Evolutionary conservation across 1,139 yeast species (phyloP).

Genomic region (Candida gigantensis): DNA sequence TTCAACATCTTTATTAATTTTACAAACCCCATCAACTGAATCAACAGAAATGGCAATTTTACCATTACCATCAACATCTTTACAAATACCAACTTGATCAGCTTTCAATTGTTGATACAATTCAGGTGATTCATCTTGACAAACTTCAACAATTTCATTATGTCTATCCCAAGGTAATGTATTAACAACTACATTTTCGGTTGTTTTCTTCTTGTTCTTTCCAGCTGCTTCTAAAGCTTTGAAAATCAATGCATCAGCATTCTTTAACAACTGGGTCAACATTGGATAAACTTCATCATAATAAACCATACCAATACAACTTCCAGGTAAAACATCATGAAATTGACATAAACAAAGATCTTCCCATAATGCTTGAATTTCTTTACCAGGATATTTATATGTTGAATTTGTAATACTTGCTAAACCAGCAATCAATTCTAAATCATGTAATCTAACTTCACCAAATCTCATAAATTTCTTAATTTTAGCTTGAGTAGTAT

Average conservation of each 20-base stretch:
- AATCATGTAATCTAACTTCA: constrained; percentile 81
- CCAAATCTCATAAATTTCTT: constrained; percentile 77
- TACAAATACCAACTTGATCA: constrained; percentile 5
- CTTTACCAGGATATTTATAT: constrained; percentile 70
- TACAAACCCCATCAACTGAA: constrained; percentile 16
- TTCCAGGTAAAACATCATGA: constrained; percentile 96
- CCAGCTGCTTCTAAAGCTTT: constrained; percentile 43
- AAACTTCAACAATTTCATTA: constrained; percentile 48
- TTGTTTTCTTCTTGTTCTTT: constrained; percentile 11
- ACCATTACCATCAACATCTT: constrained; percentile 3
- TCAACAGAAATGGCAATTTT: constrained; percentile 16
- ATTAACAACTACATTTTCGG: constrained; percentile 36
- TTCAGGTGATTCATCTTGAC: constrained; percentile 12
- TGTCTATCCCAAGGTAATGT: constrained; percentile 69
- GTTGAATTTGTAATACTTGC: constrained; percentile 55
- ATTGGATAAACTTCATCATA: constrained; percentile 87
- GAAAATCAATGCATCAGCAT: constrained; percentile 53
- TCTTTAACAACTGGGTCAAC: constrained; percentile 56
- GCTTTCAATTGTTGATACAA: constrained; percentile 11
- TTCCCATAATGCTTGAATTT: constrained; percentile 79
- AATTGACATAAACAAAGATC: constrained; percentile 87
- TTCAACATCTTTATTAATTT: constrained; percentile 19
- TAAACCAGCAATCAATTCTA: constrained; percentile 79
- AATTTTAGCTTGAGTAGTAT: constrained; percentile 87
- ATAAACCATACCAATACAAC: constrained; percentile 93